Evolutionary conservation across 306 rosid genomes (phyloP).

Genomic region (Astragalus glycyphyllos): DNA sequence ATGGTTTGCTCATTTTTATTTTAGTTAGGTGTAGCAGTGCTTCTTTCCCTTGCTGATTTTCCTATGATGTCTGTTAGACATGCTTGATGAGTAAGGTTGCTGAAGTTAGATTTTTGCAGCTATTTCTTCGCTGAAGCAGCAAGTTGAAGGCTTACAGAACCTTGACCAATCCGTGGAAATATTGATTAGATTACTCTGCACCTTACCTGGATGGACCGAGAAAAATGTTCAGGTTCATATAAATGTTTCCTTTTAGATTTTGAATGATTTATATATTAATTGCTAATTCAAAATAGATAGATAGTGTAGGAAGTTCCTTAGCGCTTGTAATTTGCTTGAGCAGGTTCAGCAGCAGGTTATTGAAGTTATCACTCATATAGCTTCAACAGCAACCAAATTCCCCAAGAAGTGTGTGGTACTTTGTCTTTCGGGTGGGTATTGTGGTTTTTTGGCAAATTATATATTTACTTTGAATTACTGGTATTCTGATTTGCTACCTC

Average conservation of each 20-base stretch:
- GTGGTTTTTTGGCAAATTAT: constrained; percentile 25
- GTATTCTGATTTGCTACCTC: constrained; percentile 8
- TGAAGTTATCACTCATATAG: constrained; percentile 76
- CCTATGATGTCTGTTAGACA: constrained; percentile 23
- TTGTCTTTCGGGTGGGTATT: constrained; percentile 81
- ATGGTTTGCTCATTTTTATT: neutral
- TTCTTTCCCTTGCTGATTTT: constrained; percentile 8
- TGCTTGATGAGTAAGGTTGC: constrained; percentile 34
- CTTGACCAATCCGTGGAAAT: constrained; percentile 76
- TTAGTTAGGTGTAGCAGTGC: neutral
- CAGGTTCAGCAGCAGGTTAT: constrained; percentile 99
- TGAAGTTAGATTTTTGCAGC: constrained; percentile 61
- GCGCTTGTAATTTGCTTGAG: constrained; percentile 39
- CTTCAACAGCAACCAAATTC: constrained; percentile 73
- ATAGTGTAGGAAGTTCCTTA: constrained; percentile 19
- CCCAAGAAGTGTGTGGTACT: constrained; percentile 96
- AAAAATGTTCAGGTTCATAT: constrained; percentile 94
- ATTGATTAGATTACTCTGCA: constrained; percentile 80
- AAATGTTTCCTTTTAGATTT: constrained; percentile 34
- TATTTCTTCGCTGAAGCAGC: constrained; percentile 81
- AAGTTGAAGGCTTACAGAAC: constrained; percentile 78
- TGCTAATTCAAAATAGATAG: constrained; percentile 8
- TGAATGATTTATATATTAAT: constrained; percentile 11
- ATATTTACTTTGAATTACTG: neutral
- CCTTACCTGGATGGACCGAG: constrained; percentile 98